Conservation (phyloP, 2,329 filamentous ascomycete species). For the Corynespora cassiicola region DNA sequence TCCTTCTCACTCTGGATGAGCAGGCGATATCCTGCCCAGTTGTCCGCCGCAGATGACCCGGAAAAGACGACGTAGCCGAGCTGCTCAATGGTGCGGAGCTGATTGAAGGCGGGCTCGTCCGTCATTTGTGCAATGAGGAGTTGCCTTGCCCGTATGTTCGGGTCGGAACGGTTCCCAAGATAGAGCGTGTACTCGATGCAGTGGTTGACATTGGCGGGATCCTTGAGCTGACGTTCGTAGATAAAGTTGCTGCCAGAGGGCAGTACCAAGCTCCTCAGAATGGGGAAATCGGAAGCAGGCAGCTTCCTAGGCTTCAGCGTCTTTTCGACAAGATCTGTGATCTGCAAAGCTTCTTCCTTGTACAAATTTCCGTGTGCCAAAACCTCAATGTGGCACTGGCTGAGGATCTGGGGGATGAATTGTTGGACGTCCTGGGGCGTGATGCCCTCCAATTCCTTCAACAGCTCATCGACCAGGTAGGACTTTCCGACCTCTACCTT, state of each 20-base stretch:
- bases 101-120: slow-evolving; percentile 92
- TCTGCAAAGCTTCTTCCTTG: slow-evolving; percentile 87
- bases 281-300: slow-evolving; percentile 79
- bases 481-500: slow-evolving; percentile 77
- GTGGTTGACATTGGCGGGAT: slow-evolving; percentile 80
- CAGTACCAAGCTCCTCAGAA: slow-evolving; percentile 77
- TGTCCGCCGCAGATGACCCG: slow-evolving; percentile 75
- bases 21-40: slow-evolving; percentile 79
- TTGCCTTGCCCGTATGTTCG: slow-evolving; percentile 74
- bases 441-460: slow-evolving; percentile 76
- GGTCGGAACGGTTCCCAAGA: slow-evolving; percentile 61
- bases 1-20: slow-evolving; percentile 92
- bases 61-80: slow-evolving; percentile 96
- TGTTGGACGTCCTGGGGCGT: slow-evolving; percentile 75
- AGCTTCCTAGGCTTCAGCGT: slow-evolving; percentile 77
- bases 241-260: slow-evolving; percentile 83
- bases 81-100: slow-evolving; percentile 94
- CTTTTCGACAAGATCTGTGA: slow-evolving; percentile 82
- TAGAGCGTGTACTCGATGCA: slow-evolving; percentile 58
- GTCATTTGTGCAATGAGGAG: slow-evolving; percentile 88
- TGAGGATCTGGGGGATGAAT: slow-evolving; percentile 81
- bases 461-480: slow-evolving; percentile 80
- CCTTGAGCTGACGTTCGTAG: slow-evolving; percentile 80
- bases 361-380: slow-evolving; percentile 92
- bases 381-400: slow-evolving; percentile 86